phyloP scores from a whole-genome alignment of 306 rosid species.

The Carpinus viminea region DNA sequence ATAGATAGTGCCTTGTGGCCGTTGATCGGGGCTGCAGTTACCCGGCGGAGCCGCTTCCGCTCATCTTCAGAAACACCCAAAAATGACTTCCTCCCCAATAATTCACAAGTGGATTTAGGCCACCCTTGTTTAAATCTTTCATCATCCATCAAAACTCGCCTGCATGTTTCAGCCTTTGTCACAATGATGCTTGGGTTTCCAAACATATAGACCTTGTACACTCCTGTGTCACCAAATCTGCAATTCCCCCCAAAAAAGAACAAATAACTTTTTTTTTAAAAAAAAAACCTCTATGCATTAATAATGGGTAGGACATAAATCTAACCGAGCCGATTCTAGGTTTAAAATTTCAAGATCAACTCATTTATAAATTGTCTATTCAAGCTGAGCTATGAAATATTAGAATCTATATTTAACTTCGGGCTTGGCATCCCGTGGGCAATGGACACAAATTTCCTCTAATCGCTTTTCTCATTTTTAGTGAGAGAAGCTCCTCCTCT shows the following conservation, averaged over 20 bases:
- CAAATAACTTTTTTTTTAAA: too few relatives aligned
- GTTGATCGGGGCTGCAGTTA: slow-evolving; percentile 78
- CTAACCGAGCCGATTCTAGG: too few relatives aligned
- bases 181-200: slow-evolving; percentile 75
- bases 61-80: slow-evolving; percentile 59
- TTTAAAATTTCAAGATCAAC: too few relatives aligned
- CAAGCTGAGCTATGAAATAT: too few relatives aligned
- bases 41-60: slow-evolving; percentile 70
- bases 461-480: too few relatives aligned
- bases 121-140: slow-evolving; percentile 67
- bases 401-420: too few relatives aligned
- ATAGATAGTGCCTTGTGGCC: slow-evolving; percentile 66
- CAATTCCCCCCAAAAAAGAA: neutral
- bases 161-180: slow-evolving; percentile 69
- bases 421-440: too few relatives aligned
- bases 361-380: too few relatives aligned
- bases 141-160: slow-evolving; percentile 71
- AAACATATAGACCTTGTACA: slow-evolving; percentile 80
- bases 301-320: too few relatives aligned
- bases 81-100: slow-evolving; percentile 81
- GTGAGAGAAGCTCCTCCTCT: too few relatives aligned
- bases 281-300: too few relatives aligned
- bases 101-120: slow-evolving; percentile 73
- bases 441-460: too few relatives aligned
- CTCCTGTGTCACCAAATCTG: slow-evolving; percentile 70